These are phyloP conservation scores for Candida sanyiensis DNA, from an alignment of 805 yeast genomes.

Conservation along the genomic window DNA sequence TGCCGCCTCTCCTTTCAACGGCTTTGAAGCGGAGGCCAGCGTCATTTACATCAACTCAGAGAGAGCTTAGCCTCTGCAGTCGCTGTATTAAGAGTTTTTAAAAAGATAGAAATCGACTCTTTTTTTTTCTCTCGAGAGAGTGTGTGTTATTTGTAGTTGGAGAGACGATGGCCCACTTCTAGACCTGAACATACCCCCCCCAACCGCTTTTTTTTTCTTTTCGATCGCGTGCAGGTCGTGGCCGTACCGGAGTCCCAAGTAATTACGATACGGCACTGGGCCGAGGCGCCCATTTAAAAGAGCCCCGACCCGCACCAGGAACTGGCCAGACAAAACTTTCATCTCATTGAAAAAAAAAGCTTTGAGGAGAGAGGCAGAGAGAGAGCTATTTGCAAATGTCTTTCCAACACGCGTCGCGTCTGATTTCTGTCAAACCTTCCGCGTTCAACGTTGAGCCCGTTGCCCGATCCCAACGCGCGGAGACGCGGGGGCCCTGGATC, in stretches of 20 bases:
- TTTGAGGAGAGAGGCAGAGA: too few relatives aligned
- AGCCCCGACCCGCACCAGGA: neutral
- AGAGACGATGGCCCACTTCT: too few relatives aligned
- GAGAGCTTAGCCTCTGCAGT: neutral
- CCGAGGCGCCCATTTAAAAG: neutral
- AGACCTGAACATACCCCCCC: too few relatives aligned
- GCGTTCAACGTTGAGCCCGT: conserved; percentile 30
- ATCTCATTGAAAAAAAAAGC: too few relatives aligned
- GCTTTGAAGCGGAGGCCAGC: conserved; percentile 59
- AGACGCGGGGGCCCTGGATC: conserved; percentile 13
- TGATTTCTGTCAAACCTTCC: conserved; percentile 28
- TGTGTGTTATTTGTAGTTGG: too few relatives aligned
- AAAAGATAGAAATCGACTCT: too few relatives aligned
- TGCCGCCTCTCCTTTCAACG: conserved; percentile 91
- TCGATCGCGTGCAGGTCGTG: too few relatives aligned
- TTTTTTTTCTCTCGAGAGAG: too few relatives aligned
- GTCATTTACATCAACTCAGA: conserved; percentile 57
- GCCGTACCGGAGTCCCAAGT: too few relatives aligned
- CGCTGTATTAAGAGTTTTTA: neutral
- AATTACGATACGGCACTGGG: too few relatives aligned
- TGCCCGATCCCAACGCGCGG: conserved; percentile 11
- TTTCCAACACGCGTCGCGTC: neutral
- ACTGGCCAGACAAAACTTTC: neutral
- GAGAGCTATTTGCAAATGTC: neutral
- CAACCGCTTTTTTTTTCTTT: conserved; percentile 1